Base-by-base conservation (phyloP, 768 basidiomycete species). In the Leucocoprinus leucothites region DNA sequence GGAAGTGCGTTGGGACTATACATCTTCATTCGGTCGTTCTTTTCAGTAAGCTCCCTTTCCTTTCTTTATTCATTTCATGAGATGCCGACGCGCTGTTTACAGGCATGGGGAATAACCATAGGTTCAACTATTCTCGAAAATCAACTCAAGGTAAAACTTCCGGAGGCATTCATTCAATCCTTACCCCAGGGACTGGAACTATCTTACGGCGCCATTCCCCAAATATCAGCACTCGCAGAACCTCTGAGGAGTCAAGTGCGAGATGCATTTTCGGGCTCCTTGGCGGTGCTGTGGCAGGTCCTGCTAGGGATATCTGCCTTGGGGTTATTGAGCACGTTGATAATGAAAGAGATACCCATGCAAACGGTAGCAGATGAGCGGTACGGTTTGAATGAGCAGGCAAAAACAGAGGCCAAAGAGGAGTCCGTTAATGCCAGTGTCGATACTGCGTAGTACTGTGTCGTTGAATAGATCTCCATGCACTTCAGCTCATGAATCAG, bases 61-160 rank as follows among this genome's bases (percentile, higher is more conserved):
- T n/a, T 31, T 11, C 16, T 35, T 3, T 24, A 24, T 5, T 3
- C 16, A 4, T 13, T 48, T 25, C 41, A 19, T n/a, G n/a, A n/a
- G n/a, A 11, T 51, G 9, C 35, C 7, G 48, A 49, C 13, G 51
- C 44, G 26, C 6, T 21, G 3, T 53, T 8, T 64, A 38, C 38
- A 82, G 74, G 69, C 70, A 4, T 80, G 80, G 74, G 84, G 83
- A 1, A 65, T 83, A 55, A 72, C 78, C 0, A 75, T 86, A 52
- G 77, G 77, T 0, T 69, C 67, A 8, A 73, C 77, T 0, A 68
- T 84, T 43, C 70, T 86, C 9, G 76, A 82, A 57, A 86, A 82
- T 64, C 58, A 77, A 48, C 72, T 86, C 5, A 61, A 65, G 3
- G 66, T 61, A 36, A 60, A 53, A 0, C 74, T 86, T 0, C 81